Conservation (phyloP, 1,284 basidiomycete species). For the Austroboletus niveus region DNA sequence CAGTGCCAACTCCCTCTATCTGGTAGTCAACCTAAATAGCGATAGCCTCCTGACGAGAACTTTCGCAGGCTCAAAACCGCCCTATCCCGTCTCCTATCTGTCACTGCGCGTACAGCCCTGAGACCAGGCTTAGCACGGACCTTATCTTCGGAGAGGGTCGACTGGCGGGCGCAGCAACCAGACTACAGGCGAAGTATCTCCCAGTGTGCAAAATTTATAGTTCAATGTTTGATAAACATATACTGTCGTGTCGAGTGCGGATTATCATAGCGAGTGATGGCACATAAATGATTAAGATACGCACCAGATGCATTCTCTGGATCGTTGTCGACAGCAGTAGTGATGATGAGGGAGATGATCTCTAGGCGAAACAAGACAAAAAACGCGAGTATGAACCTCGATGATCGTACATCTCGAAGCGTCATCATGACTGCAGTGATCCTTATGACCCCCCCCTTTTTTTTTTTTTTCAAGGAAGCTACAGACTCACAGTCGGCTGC, state of each 20-base stretch:
- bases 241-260: not conserved
- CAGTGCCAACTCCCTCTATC: no score
- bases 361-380: not conserved
- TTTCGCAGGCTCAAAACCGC: no score
- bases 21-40: no score
- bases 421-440: not conserved
- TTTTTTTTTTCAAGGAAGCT: no score
- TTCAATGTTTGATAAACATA: not conserved
- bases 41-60: no score
- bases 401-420: conserved; percentile 2
- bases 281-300: not conserved
- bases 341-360: not conserved
- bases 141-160: no score
- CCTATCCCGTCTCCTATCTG: no score
- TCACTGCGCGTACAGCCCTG: no score
- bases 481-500: not conserved
- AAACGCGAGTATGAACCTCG: not conserved
- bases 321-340: not conserved
- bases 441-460: no score
- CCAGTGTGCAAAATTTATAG: not conserved
- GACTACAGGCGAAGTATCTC: not conserved
- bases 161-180: no score
- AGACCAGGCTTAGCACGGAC: no score
- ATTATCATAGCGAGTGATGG: not conserved
- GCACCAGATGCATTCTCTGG: not conserved